These are phyloP conservation scores for Metschnikowia henanensis DNA, from an alignment of 805 yeast species.

Conservation along the genomic window DNA sequence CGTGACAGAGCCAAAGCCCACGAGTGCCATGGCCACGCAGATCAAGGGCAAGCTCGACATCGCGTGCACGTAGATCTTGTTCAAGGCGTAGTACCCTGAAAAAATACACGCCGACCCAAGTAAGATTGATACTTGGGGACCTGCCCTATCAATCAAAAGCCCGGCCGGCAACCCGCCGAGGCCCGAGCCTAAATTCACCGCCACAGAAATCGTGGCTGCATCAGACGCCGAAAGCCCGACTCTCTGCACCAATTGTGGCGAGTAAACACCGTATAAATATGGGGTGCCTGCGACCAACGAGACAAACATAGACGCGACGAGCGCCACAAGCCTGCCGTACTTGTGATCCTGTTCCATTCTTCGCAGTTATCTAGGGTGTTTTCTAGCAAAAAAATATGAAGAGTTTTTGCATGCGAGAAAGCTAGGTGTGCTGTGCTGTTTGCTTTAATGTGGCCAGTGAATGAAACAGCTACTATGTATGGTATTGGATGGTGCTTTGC, in stretches of 20 bases:
- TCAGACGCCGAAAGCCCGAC: conserved; percentile 59
- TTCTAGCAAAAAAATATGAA: not conserved
- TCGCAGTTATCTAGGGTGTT: not conserved
- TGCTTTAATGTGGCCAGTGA: not conserved
- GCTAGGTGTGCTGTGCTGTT: not conserved
- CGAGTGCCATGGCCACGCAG: conserved; percentile 48
- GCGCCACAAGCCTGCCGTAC: conserved; percentile 24
- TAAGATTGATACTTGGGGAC: conserved; percentile 53
- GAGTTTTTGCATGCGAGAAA: not conserved
- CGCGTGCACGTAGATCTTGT: conserved; percentile 44
- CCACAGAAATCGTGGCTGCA: conserved; percentile 62
- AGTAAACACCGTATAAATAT: conserved; percentile 70
- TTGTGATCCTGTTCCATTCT: conserved; percentile 7
- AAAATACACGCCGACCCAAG: conserved; percentile 57
- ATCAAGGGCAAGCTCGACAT: conserved; percentile 42
- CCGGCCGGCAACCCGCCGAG: conserved; percentile 76
- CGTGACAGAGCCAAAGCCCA: conserved; percentile 70
- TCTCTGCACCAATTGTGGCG: conserved; percentile 64
- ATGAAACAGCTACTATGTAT: not conserved
- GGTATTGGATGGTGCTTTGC: not conserved
- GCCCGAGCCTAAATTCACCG: conserved; percentile 61
- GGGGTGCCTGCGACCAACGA: conserved; percentile 76
- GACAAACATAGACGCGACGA: conserved; percentile 42
- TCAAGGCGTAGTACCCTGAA: conserved; percentile 52
- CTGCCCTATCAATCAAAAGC: conserved; percentile 57